Percentiles rank a stretch among this genome's conserved stretches.
Evolutionary conservation across 2,329 filamentous ascomycete genomes (phyloP).

Genomic region (Sporothrix globosa): DNA sequence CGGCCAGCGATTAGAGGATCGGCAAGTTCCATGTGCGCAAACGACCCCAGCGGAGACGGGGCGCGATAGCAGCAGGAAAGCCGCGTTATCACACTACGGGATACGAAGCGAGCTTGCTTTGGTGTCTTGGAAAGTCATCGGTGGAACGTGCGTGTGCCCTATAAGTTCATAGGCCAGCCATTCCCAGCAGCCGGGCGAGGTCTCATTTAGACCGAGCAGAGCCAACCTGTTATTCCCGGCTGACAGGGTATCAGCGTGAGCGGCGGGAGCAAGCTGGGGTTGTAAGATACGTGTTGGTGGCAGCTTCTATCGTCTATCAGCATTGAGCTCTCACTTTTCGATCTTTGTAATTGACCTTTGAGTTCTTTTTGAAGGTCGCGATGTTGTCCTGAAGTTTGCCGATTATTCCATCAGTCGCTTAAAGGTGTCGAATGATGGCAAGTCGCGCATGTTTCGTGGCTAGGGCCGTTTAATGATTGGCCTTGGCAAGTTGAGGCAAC

Average conservation of each 20-base stretch:
- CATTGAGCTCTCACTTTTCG: background rate
- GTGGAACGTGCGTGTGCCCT: conserved; percentile 16
- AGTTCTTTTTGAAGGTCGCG: background rate
- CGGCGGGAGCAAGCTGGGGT: background rate
- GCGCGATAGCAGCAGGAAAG: conserved; percentile 2
- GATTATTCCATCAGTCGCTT: background rate
- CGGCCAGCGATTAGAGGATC: conserved; percentile 11
- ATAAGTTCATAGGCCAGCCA: conserved; percentile 8
- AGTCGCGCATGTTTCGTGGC: too few relatives aligned
- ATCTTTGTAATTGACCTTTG: background rate
- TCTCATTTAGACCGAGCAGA: background rate
- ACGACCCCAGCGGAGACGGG: conserved; percentile 13
- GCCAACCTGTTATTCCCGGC: background rate
- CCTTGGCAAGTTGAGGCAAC: background rate
- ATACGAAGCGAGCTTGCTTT: background rate
- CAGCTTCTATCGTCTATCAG: background rate
- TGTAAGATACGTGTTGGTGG: background rate
- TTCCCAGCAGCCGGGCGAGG: background rate
- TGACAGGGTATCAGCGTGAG: background rate
- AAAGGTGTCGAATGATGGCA: too few relatives aligned
- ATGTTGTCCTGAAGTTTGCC: background rate
- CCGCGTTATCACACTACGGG: background rate
- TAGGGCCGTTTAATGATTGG: too few relatives aligned
- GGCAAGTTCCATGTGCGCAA: background rate
- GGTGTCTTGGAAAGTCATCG: too few relatives aligned